phyloP scores from a whole-genome alignment of 2,329 filamentous ascomycete genomes.

The Penicillium sp. region DNA sequence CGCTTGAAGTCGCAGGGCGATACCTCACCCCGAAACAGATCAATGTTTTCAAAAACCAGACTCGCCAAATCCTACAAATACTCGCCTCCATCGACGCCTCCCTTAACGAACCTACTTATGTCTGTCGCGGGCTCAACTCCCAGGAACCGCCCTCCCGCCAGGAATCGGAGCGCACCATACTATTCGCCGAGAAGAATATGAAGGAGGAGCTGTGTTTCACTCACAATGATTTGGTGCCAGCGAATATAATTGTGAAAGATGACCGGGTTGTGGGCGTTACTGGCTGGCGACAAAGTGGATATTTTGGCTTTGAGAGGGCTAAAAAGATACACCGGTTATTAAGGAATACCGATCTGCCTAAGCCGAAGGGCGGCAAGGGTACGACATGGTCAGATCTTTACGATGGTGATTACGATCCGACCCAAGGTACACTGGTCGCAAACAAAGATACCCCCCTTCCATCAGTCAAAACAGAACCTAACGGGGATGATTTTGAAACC shows the following conservation, averaged over 20 bases:
- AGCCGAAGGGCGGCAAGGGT: constrained; percentile 12
- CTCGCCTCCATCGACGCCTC: constrained; percentile 27
- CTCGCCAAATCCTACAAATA: constrained; percentile 34
- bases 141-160: constrained; percentile 24
- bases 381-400: constrained; percentile 40
- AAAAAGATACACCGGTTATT: constrained; percentile 35
- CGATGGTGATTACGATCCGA: constrained; percentile 23
- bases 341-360: constrained; percentile 25
- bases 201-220: constrained; percentile 32
- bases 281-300: constrained; percentile 43
- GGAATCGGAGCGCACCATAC: constrained; percentile 32
- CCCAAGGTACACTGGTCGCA: constrained; percentile 10
- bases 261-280: constrained; percentile 39
- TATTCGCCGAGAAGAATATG: constrained; percentile 30
- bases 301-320: constrained; percentile 38
- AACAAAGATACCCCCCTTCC: constrained; percentile 21
- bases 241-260: constrained; percentile 41
- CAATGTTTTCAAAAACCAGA: constrained; percentile 36
- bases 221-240: constrained; percentile 39
- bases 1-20: constrained; percentile 40
- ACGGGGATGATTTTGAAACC: constrained; percentile 27
- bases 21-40: constrained; percentile 37
- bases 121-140: constrained; percentile 34
- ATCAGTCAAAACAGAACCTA: constrained; percentile 38
- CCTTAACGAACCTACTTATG: constrained; percentile 33